These are phyloP conservation scores for Platanthera zijinensis DNA, from an alignment of 106 monocot species.

Conservation along the genomic window DNA sequence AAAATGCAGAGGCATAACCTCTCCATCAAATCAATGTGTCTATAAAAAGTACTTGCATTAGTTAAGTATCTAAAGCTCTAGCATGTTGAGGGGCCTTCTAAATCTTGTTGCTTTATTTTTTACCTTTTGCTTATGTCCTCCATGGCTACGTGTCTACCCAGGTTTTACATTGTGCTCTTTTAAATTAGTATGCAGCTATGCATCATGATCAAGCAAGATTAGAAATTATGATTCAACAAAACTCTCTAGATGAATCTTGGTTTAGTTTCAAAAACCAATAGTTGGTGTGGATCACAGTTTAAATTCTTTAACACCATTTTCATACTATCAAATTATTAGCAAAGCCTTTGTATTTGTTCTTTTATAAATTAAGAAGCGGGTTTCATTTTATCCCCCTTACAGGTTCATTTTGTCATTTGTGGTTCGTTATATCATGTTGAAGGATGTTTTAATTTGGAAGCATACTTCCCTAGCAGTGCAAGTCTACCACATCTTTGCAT, in stretches of 20 bases:
- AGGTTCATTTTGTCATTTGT: not conserved
- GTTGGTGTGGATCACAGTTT: not conserved
- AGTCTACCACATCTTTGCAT: not conserved
- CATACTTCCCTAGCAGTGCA: not conserved
- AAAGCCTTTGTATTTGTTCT: not conserved
- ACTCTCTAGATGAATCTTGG: not conserved
- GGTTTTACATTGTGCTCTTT: not conserved
- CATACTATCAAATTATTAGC: not conserved
- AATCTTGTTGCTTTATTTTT: not conserved
- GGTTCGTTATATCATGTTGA: not conserved
- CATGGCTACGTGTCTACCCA: not conserved
- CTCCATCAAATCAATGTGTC: not conserved
- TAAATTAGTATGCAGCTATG: not conserved
- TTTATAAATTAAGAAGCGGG: not conserved
- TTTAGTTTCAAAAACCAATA: not conserved
- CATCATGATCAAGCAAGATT: not conserved
- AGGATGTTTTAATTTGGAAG: not conserved
- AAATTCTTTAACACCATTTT: not conserved
- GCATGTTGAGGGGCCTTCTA: not conserved
- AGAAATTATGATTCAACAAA: not conserved
- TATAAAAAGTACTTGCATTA: not conserved
- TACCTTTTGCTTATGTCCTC: not conserved
- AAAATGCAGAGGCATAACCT: not conserved
- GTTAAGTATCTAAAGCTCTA: not conserved
- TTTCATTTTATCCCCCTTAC: not conserved